Conservation (phyloP, 352 stramenopile genomes). For the Hyaloperonospora arabidopsidis region DNA sequence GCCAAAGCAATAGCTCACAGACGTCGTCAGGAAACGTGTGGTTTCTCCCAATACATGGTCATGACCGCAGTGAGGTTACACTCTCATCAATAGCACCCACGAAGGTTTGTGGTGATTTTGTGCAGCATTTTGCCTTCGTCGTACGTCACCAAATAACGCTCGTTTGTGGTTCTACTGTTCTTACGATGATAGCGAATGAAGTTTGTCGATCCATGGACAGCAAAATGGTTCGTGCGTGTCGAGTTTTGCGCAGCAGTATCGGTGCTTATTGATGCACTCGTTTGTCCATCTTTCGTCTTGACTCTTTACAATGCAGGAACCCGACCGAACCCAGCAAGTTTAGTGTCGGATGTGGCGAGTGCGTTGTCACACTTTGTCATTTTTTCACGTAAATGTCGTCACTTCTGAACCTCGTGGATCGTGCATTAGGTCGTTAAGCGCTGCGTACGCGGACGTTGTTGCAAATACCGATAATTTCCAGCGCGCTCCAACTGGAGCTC, state of each 20-base stretch:
- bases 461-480: slow-evolving; percentile 3
- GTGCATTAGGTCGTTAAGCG: slow-evolving; percentile 9
- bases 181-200: slow-evolving; percentile 8
- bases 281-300: not conserved
- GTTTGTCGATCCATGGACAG: slow-evolving; percentile 28
- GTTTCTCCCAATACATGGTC: slow-evolving; percentile 12
- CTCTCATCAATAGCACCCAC: slow-evolving; percentile 6
- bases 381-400: not conserved
- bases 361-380: slow-evolving; percentile 1
- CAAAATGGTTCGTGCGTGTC: slow-evolving; percentile 22
- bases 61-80: slow-evolving; percentile 1
- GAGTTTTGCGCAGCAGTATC: no score
- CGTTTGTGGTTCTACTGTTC: not conserved
- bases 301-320: slow-evolving; percentile 14
- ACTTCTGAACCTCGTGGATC: not conserved
- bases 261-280: no score
- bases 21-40: slow-evolving; percentile 10
- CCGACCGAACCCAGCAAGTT: slow-evolving; percentile 20
- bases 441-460: slow-evolving; percentile 22
- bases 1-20: slow-evolving; percentile 1
- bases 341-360: slow-evolving; percentile 28
- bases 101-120: slow-evolving; percentile 7
- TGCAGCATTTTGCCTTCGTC: not conserved
- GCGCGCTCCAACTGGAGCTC: slow-evolving; percentile 20
- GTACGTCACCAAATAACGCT: not conserved